phyloP scores from a whole-genome alignment of 176 grass and related monocot genomes.

The Otatea glauca region DNA sequence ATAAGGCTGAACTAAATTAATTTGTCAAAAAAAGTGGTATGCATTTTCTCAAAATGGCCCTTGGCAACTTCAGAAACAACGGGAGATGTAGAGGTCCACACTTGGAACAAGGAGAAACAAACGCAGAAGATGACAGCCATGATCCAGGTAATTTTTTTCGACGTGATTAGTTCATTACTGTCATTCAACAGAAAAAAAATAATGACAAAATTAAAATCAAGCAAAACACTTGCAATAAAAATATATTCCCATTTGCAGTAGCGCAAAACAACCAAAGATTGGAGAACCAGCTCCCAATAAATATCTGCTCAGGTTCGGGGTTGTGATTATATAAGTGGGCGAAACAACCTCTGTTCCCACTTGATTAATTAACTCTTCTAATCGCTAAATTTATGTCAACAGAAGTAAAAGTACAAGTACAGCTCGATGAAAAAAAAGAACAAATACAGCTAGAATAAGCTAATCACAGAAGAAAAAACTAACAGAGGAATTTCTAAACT shows the following conservation, averaged over 20 bases:
- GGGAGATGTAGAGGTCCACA: not conserved
- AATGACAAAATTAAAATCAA: not conserved
- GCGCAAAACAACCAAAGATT: not conserved
- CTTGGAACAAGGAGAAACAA: not conserved
- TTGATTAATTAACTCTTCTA: constrained; percentile 1
- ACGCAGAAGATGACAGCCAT: too few species aligned
- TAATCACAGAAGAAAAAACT: constrained; percentile 1
- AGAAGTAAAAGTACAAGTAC: constrained; percentile 20
- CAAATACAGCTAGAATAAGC: constrained; percentile 12
- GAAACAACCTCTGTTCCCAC: constrained; percentile 14
- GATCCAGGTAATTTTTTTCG: not conserved
- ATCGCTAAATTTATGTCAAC: constrained; percentile 1
- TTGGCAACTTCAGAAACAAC: constrained; percentile 19
- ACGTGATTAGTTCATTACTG: not conserved
- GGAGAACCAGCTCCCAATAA: not conserved
- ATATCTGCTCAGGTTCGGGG: not conserved
- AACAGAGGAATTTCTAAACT: constrained; percentile 9
- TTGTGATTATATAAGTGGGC: not conserved
- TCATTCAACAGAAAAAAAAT: not conserved
- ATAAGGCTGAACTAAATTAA: not conserved
- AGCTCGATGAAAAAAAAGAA: not conserved
- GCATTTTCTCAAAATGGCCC: not conserved
- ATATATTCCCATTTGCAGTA: not conserved
- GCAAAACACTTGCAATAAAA: not conserved
- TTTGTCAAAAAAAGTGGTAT: not conserved